Percentiles rank a stretch among this genome's conserved stretches.
Conservation (phyloP, 768 basidiomycete genomes). For the Boletus coccyginus region DNA sequence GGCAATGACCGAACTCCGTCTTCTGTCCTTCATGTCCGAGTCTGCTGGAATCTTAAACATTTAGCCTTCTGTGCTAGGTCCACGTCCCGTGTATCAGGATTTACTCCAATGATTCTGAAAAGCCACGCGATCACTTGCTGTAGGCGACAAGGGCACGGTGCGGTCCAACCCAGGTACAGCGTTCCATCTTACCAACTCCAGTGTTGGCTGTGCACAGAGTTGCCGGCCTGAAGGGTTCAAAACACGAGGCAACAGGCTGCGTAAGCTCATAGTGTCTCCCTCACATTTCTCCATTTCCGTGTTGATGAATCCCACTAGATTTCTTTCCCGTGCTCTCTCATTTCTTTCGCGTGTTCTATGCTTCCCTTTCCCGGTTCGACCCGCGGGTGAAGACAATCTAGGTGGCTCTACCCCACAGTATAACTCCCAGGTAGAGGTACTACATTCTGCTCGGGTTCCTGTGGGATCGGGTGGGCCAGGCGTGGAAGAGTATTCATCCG, state of each 20-base stretch:
- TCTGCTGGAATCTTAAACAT: too few relatives aligned
- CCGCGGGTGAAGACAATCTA: background rate
- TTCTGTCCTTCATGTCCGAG: too few relatives aligned
- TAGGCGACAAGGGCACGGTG: too few relatives aligned
- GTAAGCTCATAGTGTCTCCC: background rate
- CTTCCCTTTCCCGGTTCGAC: background rate
- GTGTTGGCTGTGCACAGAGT: background rate
- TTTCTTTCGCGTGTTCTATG: too few relatives aligned
- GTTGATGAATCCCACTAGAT: background rate
- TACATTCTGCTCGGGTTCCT: background rate
- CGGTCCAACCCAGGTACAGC: too few relatives aligned
- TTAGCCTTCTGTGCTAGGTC: too few relatives aligned
- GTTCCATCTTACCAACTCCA: too few relatives aligned
- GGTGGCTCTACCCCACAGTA: background rate
- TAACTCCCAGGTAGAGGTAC: background rate
- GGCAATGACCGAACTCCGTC: background rate
- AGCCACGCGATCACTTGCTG: too few relatives aligned
- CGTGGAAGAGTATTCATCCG: too few relatives aligned
- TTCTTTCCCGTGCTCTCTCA: background rate
- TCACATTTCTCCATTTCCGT: background rate
- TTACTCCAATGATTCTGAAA: too few relatives aligned
- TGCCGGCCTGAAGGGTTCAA: background rate
- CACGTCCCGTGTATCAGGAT: too few relatives aligned
- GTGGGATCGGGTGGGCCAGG: background rate
- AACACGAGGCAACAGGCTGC: too few relatives aligned